Evolutionary conservation across 768 basidiomycete species (phyloP).

Genomic region (Epithele typhae): DNA sequence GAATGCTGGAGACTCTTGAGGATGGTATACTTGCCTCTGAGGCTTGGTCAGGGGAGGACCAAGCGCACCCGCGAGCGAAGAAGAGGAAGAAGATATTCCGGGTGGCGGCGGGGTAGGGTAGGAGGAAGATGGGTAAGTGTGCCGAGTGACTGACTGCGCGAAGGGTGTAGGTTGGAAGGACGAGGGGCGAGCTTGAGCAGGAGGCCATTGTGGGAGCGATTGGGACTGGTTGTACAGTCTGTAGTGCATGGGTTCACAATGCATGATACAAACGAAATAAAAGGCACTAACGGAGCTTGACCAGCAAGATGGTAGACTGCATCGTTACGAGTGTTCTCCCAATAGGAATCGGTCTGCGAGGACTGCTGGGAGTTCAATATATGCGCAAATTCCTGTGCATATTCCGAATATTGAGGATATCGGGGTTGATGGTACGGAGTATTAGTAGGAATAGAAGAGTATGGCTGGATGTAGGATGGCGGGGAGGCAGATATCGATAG

Average conservation of each 20-base stretch:
- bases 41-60: constrained; percentile 38
- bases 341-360: constrained; percentile 49
- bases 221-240: constrained; percentile 27
- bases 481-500: constrained; percentile 56
- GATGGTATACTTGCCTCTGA: constrained; percentile 34
- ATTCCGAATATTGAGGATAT: constrained; percentile 59
- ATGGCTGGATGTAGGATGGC: constrained; percentile 61
- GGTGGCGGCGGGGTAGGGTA: constrained; percentile 73
- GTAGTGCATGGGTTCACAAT: background rate
- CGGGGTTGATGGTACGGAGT: constrained; percentile 33
- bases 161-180: constrained; percentile 53
- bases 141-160: constrained; percentile 63
- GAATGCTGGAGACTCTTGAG: constrained; percentile 59
- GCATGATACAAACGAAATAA: background rate
- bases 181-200: constrained; percentile 38
- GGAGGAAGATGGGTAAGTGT: constrained; percentile 50
- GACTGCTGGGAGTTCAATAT: constrained; percentile 45
- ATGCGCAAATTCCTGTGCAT: constrained; percentile 57
- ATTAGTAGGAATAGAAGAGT: constrained; percentile 29
- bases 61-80: constrained; percentile 72
- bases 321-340: constrained; percentile 60
- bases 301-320: constrained; percentile 56
- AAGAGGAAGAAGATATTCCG: constrained; percentile 59
- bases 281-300: constrained; percentile 28
- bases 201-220: constrained; percentile 36